Conservation (phyloP, 495 filamentous ascomycete species). For the Thermothielavioides terrestris region DNA sequence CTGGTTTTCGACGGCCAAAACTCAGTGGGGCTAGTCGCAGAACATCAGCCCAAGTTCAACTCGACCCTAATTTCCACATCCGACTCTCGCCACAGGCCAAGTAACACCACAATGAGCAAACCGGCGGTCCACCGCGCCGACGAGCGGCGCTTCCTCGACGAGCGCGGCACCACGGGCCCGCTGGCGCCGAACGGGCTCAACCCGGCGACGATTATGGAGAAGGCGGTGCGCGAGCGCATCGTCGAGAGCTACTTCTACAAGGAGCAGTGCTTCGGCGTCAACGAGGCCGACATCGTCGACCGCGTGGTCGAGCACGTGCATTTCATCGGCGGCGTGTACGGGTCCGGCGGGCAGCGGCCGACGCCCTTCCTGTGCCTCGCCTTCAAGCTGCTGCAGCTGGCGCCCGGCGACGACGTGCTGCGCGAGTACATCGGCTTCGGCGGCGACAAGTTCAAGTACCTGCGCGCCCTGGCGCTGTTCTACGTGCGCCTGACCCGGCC, state of each 20-base stretch:
- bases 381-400: constrained; percentile 89
- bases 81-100: background rate
- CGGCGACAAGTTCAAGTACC: constrained; percentile 78
- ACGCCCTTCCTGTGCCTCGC: constrained; percentile 89
- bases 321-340: constrained; percentile 74
- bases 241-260: constrained; percentile 95
- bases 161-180: constrained; percentile 49
- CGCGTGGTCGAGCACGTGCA: constrained; percentile 75
- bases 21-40: background rate
- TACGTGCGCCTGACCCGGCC: constrained; percentile 87
- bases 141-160: constrained; percentile 67
- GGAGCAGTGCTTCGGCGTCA: constrained; percentile 94
- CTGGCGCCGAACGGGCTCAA: constrained; percentile 65
- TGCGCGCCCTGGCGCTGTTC: constrained; percentile 79
- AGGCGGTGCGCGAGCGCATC: constrained; percentile 88
- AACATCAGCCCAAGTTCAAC: background rate
- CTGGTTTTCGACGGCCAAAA: background rate
- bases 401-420: constrained; percentile 70
- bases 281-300: constrained; percentile 82
- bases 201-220: constrained; percentile 83
- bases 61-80: background rate
- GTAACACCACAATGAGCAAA: constrained; percentile 16
- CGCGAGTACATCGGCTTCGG: constrained; percentile 65
- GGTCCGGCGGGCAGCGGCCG: constrained; percentile 71
- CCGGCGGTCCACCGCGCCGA: constrained; percentile 55